A percentile compares a stretch with the other conserved stretches of the same genome.
Evolutionary conservation across 257 asterid genomes (phyloP).

Genomic region (Datura wrightii): DNA sequence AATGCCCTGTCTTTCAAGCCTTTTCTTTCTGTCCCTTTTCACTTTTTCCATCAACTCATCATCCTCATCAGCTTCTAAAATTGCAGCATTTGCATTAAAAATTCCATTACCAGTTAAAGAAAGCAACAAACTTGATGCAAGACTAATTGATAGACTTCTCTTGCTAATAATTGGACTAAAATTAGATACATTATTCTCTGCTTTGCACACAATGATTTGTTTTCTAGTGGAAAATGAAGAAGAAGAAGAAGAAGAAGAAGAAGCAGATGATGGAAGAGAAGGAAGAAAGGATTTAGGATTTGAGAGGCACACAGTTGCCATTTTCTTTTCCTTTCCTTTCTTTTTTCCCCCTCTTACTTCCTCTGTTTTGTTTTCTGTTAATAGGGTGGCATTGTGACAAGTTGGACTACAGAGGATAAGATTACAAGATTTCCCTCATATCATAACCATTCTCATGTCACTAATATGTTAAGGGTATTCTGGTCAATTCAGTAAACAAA

Average conservation of each 20-base stretch:
- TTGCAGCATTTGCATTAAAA: conserved; percentile 71
- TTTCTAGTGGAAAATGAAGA: conserved; percentile 29
- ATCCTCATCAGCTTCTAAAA: conserved; percentile 91
- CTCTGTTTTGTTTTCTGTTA: conserved; percentile 15
- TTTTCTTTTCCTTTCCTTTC: not conserved
- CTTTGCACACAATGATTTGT: conserved; percentile 51
- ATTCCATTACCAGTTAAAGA: conserved; percentile 40
- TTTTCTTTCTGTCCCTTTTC: conserved; percentile 82
- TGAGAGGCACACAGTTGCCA: conserved; percentile 73
- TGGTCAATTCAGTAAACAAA: not conserved
- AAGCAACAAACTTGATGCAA: conserved; percentile 51
- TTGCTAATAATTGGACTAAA: conserved; percentile 44
- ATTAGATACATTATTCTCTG: conserved; percentile 42
- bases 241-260: conserved; percentile 37
- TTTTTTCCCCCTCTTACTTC: not conserved
- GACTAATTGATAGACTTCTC: conserved; percentile 56
- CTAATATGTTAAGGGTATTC: conserved; percentile 8
- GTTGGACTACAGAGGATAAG: conserved; percentile 63
- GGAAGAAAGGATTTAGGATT: conserved; percentile 55
- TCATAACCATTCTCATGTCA: conserved; percentile 19
- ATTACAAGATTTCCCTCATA: conserved; percentile 52
- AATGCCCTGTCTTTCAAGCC: conserved; percentile 73
- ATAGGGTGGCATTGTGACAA: conserved; percentile 59
- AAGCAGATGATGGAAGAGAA: conserved; percentile 36
- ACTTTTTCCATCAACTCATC: conserved; percentile 87